Evolutionary conservation across 2,329 filamentous ascomycete species (phyloP), one percentile per base, ranked within the genome.

Genomic region (Ambrosiella beaveri): DNA sequence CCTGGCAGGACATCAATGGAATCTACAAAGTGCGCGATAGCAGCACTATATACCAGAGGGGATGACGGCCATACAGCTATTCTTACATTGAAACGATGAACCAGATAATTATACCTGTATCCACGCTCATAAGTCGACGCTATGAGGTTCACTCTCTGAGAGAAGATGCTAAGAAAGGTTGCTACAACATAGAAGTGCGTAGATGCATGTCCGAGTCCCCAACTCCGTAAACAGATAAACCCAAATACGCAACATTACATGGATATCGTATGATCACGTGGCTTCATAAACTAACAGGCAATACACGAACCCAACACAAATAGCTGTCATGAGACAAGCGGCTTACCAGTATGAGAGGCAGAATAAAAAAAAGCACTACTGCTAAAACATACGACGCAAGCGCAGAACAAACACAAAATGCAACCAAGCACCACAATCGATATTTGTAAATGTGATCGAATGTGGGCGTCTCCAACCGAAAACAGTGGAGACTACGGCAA

Each of bases 301-400:
- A 51, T 35, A 27, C 17, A 9, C 17, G 9, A 51, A 51, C 13
- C 15, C 47, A 51, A 35, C 6, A 37, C 3, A 27, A 27, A 27
- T 4, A 27, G 27, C 27, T 27, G 27, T 27, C 27, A 27, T 27
- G 27, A 27, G 27, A 27, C 27, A 27, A 27, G 27, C 27, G 5
- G 27, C 27, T 27, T 27, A 4, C 27, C 27, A 27, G 27, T 27
- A 27, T 27, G 27, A 35, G 37, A 45, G 17, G 15, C 35, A 38
- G 8, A 45, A 45, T 47, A 50, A 51, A 37, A 40, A 41, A 38
- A 47, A 49, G 13, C 38, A 35, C 37, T 50, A 52, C 27, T 40
- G 27, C 50, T 36, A 56, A 49, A 36, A 41, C 12, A 56, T 36
- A 59, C 12, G 44, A 55, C 40, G 39, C 45, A 19, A 56, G 45